Evolutionary conservation across 2,329 filamentous ascomycete genomes (phyloP).

Genomic region (Diaporthe caulivora): DNA sequence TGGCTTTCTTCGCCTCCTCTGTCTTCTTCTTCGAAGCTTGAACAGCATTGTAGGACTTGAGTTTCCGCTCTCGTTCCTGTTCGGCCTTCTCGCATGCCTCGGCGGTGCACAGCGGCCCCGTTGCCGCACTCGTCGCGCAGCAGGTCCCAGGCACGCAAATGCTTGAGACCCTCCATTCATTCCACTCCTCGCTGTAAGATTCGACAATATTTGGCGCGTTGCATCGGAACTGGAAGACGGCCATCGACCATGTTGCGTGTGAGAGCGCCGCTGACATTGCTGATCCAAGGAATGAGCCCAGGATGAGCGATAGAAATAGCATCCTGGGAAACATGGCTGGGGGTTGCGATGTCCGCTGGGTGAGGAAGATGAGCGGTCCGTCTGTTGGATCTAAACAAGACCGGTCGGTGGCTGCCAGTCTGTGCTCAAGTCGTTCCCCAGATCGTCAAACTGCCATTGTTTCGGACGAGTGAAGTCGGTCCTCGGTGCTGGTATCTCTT

Average conservation of each 20-base stretch:
- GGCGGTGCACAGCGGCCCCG: slow-evolving; percentile 34
- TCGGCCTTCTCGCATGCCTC: slow-evolving; percentile 35
- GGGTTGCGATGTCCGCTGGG: background rate
- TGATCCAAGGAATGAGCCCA: background rate
- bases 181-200: slow-evolving; percentile 23
- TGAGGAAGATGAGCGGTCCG: background rate
- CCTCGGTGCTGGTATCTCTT: background rate
- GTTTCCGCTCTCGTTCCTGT: slow-evolving; percentile 27
- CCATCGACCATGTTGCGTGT: slow-evolving; percentile 33
- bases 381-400: background rate
- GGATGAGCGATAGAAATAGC: slow-evolving; percentile 3
- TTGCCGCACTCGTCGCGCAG: slow-evolving; percentile 32
- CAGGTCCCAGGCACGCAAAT: slow-evolving; percentile 37
- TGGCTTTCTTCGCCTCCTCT: background rate
- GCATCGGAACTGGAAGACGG: slow-evolving; percentile 36
- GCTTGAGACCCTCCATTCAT: slow-evolving; percentile 37
- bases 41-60: background rate
- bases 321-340: background rate
- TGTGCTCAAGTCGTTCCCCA: background rate
- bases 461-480: background rate
- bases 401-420: background rate
- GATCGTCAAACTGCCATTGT: slow-evolving; percentile 11
- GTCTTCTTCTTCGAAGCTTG: slow-evolving; percentile 22
- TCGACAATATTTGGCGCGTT: slow-evolving; percentile 35
- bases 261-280: slow-evolving; percentile 12